Conservation (phyloP, 257 asterid genomes). For the Solanum pinnatisectum region DNA sequence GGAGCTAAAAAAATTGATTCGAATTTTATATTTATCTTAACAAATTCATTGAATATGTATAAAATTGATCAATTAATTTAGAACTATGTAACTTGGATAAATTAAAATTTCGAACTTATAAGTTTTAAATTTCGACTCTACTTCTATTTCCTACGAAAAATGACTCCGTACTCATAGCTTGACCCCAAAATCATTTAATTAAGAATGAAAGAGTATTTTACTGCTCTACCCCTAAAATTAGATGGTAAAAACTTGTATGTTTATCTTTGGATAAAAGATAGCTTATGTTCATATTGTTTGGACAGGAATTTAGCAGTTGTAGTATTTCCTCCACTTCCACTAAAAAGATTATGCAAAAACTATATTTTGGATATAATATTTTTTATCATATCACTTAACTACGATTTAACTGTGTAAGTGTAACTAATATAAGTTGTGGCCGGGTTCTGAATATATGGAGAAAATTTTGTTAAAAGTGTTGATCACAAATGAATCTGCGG, state of each 20-base stretch:
- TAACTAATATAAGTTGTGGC: background rate
- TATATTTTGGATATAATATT: too few relatives aligned
- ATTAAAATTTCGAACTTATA: background rate
- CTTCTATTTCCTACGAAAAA: background rate
- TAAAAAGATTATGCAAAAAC: background rate
- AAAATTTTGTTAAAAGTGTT: too few relatives aligned
- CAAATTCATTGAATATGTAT: background rate
- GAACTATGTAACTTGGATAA: background rate
- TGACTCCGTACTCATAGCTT: rapidly evolving
- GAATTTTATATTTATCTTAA: background rate
- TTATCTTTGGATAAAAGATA: background rate
- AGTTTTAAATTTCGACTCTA: background rate
- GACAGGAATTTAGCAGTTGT: background rate
- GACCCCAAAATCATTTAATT: background rate
- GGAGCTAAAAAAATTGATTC: background rate
- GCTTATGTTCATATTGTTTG: background rate
- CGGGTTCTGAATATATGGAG: too few relatives aligned
- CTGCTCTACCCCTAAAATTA: rapidly evolving
- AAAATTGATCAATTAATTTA: background rate
- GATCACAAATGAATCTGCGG: too few relatives aligned
- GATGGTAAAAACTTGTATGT: background rate
- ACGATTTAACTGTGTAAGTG: rapidly evolving
- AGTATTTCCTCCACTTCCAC: background rate
- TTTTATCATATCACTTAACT: background rate
- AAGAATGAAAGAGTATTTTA: background rate